Evolutionary conservation across 2,329 filamentous ascomycete genomes (phyloP), one percentile per base, ranked within the genome.

Genomic region (Hymenoscyphus fraxineus): DNA sequence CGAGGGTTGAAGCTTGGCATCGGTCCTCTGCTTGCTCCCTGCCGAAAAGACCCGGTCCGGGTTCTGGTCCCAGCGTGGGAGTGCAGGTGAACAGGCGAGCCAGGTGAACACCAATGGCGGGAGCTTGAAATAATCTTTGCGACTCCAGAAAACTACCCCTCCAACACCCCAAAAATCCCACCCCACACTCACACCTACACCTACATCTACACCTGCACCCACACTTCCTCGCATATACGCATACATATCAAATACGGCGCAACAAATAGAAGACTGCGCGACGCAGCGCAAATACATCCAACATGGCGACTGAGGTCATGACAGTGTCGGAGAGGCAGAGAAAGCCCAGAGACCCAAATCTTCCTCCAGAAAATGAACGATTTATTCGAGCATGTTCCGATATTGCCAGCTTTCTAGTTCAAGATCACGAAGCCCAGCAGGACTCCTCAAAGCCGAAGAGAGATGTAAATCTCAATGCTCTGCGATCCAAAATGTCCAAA

Each of bases 331-430:
- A 81, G 70, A 80, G 82, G 70, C 75, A 75, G 69, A 83, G 82
- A 66, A 76, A 84, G 38, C 83, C 87, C 72, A 95, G 92, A 78
- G 89, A 83, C 60, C 32, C 86, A 73, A 92, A 93, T 71, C 83
- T 97, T 13, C 85, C 92, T 1, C 92, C 95, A 32, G 95, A 99
- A 79, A 97, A 93, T 78, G 95, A 99, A 80, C 88, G 95, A 61
- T 97, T 91, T 77, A 86, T 98, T 77, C 87, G 93, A 77, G 95
- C 93, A 72, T 99, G 96, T 78, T 93, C 94, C 67, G 96, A 99
- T 73, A 93, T 99, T 73, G 94, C 93, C 61, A 96, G 92, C 75
- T 90, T 89, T 62, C 85, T 99, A 58, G 97, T 99, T 72, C 92
- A 97, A 75, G 94, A 98, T 74, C 92, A 96, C 76, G 93, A 98